phyloP scores from a whole-genome alignment of 345 rosid species.

The Punica granatum region DNA sequence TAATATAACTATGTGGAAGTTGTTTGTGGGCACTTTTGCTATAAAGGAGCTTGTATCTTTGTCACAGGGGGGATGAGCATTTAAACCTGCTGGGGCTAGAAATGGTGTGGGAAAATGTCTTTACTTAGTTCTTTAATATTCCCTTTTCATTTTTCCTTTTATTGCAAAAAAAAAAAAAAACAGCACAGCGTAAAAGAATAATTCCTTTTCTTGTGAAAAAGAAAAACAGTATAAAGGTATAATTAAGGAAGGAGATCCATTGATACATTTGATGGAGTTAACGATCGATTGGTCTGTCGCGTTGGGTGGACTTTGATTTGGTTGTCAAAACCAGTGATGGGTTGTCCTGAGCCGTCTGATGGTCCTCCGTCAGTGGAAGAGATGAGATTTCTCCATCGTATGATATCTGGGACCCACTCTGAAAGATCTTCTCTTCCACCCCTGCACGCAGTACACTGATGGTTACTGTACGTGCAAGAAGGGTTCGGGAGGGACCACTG shows the following conservation, averaged over 20 bases:
- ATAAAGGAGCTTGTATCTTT: background rate
- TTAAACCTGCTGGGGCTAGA: slow-evolving; percentile 2
- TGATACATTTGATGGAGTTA: no score
- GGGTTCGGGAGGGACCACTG: background rate
- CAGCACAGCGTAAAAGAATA: no score
- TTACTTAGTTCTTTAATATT: background rate
- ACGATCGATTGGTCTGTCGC: no score
- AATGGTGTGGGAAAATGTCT: background rate
- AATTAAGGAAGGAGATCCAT: no score
- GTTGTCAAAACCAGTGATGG: background rate
- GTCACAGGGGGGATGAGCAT: slow-evolving; percentile 5
- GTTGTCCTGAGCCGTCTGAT: slow-evolving; percentile 12
- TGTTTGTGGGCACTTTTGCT: background rate
- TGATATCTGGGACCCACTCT: slow-evolving; percentile 1
- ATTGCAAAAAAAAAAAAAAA: background rate
- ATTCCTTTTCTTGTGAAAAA: no score
- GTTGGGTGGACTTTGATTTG: background rate
- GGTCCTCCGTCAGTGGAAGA: slow-evolving; percentile 5
- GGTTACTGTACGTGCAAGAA: background rate
- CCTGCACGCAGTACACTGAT: slow-evolving; percentile 4
- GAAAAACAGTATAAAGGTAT: no score
- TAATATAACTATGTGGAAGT: background rate
- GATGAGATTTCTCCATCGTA: slow-evolving; percentile 7
- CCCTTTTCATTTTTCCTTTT: background rate
- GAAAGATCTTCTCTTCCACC: background rate